phyloP scores from a whole-genome alignment of 192 early-diverging fungal species.

The Lobosporangium transversale region DNA sequence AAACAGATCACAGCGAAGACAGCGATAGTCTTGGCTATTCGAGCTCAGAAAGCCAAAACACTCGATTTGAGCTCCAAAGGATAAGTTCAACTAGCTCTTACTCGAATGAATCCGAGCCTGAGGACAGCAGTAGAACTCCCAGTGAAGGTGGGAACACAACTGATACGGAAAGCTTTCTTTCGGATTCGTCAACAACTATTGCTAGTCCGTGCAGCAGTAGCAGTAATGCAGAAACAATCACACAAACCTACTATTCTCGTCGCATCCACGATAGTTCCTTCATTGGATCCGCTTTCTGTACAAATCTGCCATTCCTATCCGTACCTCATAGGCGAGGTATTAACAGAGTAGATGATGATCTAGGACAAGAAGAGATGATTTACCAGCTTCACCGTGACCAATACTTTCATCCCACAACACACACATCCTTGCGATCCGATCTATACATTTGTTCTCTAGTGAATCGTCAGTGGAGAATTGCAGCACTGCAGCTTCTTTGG shows the following conservation, averaged over 20 bases:
- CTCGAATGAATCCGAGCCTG: constrained; percentile 1
- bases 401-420: constrained; percentile 35
- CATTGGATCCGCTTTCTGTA: too few relatives aligned
- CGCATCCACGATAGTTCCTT: not conserved
- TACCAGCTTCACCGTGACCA: constrained; percentile 29
- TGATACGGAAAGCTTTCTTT: not conserved
- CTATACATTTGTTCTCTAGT: constrained; percentile 35
- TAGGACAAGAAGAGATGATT: constrained; percentile 4
- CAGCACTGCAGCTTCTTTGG: constrained; percentile 30
- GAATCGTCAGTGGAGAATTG: constrained; percentile 31
- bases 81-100: not conserved
- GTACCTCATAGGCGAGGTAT: constrained; percentile 8
- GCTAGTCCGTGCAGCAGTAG: not conserved
- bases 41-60: constrained; percentile 3
- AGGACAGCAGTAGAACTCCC: not conserved
- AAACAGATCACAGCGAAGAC: not conserved
- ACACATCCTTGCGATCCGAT: constrained; percentile 21
- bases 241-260: not conserved
- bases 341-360: constrained; percentile 24
- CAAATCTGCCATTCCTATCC: too few relatives aligned
- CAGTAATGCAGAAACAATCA: not conserved
- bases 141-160: not conserved
- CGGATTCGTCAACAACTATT: not conserved
- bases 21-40: not conserved
- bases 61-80: not conserved